These are phyloP conservation scores for Scheffersomyces amazonensis DNA, from an alignment of 805 yeast genomes.

Conservation along the genomic window DNA sequence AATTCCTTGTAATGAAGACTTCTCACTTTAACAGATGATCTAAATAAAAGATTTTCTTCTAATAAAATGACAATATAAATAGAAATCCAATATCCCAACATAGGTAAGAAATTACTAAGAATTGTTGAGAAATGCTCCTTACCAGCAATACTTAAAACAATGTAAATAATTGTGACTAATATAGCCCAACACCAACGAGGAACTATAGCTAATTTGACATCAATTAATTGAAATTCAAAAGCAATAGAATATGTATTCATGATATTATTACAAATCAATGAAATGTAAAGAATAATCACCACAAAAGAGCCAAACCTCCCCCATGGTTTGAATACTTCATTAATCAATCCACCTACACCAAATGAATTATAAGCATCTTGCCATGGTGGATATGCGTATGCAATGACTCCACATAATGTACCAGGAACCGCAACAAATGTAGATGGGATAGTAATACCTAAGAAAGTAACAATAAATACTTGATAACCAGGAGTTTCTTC, in stretches of 20 bases:
- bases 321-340: conserved; percentile 32
- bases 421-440: conserved; percentile 33
- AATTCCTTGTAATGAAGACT: conserved; percentile 28
- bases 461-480: conserved; percentile 25
- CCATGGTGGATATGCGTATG: conserved; percentile 31
- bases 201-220: conserved; percentile 19
- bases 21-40: conserved; percentile 15
- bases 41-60: conserved; percentile 34
- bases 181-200: conserved; percentile 41
- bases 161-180: conserved; percentile 26
- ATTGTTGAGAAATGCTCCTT: conserved; percentile 29
- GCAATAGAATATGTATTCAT: conserved; percentile 36
- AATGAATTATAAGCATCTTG: conserved; percentile 20
- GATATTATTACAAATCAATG: conserved; percentile 33
- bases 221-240: conserved; percentile 32
- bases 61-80: conserved; percentile 33
- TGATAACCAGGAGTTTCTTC: conserved; percentile 22
- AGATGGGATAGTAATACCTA: conserved; percentile 28
- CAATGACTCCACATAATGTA: conserved; percentile 28
- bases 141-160: conserved; percentile 32
- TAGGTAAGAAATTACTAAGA: conserved; percentile 37
- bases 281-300: conserved; percentile 26
- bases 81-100: conserved; percentile 41
- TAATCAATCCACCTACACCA: conserved; percentile 33
- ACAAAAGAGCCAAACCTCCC: conserved; percentile 34